Conservation (phyloP, 129 eudicot genomes). For the Flaveria trinervia region DNA sequence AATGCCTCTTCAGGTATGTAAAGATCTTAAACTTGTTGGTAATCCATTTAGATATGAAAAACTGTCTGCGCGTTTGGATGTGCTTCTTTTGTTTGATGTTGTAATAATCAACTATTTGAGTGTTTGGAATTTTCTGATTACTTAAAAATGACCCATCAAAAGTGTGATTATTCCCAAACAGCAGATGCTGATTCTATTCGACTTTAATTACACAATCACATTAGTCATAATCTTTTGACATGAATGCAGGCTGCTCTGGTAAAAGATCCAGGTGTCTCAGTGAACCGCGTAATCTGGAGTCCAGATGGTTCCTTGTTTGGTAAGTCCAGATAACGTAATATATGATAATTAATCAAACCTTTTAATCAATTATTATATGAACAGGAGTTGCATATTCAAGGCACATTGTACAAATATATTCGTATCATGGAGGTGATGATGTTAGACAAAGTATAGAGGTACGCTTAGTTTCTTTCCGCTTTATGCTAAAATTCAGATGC, state of each 20-base stretch:
- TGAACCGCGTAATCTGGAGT: slow-evolving; percentile 85
- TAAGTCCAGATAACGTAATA: slow-evolving; percentile 23
- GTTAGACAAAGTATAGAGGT: slow-evolving; percentile 84
- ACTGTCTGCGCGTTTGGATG: neutral
- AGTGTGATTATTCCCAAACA: neutral
- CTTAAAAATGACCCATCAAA: neutral
- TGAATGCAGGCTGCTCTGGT: slow-evolving; percentile 60
- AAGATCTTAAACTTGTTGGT: neutral
- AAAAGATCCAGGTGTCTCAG: slow-evolving; percentile 72
- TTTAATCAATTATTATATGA: slow-evolving; percentile 15
- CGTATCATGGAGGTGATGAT: slow-evolving; percentile 74
- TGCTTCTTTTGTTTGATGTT: neutral
- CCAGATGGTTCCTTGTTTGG: slow-evolving; percentile 78
- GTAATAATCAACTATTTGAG: neutral
- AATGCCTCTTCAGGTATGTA: slow-evolving; percentile 59
- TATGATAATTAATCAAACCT: slow-evolving; percentile 2
- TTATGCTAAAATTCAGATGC: neutral
- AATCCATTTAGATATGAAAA: neutral
- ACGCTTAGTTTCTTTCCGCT: slow-evolving; percentile 5
- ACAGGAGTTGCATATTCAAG: slow-evolving; percentile 90
- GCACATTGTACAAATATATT: slow-evolving; percentile 84
- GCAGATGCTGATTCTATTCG: neutral
- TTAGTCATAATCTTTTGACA: slow-evolving; percentile 7
- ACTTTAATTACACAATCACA: neutral
- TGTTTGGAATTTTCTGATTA: neutral